Evolutionary conservation across 1,284 basidiomycete genomes (phyloP).

Genomic region (Ceratobasidium sp.): DNA sequence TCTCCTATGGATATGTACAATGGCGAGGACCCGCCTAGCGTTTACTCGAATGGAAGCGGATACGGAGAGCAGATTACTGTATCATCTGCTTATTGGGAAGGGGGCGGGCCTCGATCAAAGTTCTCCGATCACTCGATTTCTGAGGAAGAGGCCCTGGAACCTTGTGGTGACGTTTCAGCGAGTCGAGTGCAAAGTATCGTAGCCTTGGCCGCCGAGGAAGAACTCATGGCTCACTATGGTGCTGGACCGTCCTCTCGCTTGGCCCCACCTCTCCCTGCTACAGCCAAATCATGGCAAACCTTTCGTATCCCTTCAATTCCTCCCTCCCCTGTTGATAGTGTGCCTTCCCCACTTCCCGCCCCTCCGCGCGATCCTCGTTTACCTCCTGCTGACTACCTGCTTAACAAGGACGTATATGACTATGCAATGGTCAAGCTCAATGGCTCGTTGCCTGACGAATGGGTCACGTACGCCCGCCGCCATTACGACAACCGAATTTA

Average conservation of each 20-base stretch:
- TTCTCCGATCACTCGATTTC: slow-evolving; percentile 28
- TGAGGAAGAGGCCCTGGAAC: slow-evolving; percentile 4
- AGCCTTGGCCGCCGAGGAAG: not conserved
- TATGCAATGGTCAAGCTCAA: slow-evolving; percentile 12
- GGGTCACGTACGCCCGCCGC: slow-evolving; percentile 22
- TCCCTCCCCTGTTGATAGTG: slow-evolving; percentile 19
- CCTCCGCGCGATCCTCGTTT: slow-evolving; percentile 27
- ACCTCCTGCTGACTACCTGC: slow-evolving; percentile 35
- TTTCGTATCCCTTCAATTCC: slow-evolving; percentile 35
- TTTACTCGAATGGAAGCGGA: slow-evolving; percentile 8
- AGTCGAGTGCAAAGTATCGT: not conserved
- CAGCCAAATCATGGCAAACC: slow-evolving; percentile 38
- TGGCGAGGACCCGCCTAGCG: slow-evolving; percentile 4
- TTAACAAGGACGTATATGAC: slow-evolving; percentile 40
- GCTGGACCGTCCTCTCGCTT: slow-evolving; percentile 3
- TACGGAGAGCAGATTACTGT: slow-evolving; percentile 24
- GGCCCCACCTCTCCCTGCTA: not conserved
- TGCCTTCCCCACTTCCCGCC: not conserved
- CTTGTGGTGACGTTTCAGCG: not conserved
- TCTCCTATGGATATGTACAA: not conserved
- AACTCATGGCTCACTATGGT: not conserved
- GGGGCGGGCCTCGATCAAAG: slow-evolving; percentile 26
- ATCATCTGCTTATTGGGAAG: slow-evolving; percentile 4
- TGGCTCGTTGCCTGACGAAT: slow-evolving; percentile 28
- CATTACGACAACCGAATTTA: slow-evolving; percentile 14